Conservation (phyloP, 371 early-diverging fungal genomes). For the Mucor lusitanicus region DNA sequence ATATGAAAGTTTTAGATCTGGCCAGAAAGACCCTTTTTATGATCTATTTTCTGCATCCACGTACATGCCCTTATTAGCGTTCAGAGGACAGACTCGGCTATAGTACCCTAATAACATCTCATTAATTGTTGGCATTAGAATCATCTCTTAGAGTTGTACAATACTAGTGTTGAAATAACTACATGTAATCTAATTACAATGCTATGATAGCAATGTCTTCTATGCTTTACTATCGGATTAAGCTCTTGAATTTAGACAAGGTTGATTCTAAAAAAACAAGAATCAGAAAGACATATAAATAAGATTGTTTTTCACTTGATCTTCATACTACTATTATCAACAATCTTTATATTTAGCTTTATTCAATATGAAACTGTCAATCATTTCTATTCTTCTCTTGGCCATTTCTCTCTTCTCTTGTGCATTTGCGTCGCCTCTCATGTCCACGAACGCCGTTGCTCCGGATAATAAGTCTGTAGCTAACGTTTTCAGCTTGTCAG, state of each 20-base stretch:
- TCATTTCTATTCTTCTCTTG: slow-evolving; percentile 11
- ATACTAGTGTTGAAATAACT: neutral
- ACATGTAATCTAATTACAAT: neutral
- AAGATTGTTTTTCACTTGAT: neutral
- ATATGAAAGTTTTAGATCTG: neutral
- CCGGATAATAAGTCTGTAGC: neutral
- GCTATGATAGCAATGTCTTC: neutral
- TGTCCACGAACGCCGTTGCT: neutral
- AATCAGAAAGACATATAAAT: neutral
- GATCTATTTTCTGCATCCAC: neutral
- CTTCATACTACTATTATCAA: neutral
- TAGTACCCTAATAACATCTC: neutral
- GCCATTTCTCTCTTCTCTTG: neutral
- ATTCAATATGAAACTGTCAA: slow-evolving; percentile 12
- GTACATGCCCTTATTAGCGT: neutral
- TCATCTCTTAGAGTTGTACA: neutral
- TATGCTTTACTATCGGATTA: neutral
- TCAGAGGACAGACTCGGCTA: no score
- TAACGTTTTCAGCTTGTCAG: neutral
- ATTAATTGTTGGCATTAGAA: neutral
- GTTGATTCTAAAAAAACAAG: neutral
- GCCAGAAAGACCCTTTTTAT: neutral
- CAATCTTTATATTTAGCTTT: neutral
- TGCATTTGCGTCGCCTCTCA: slow-evolving; percentile 2
- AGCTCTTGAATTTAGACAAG: neutral